phyloP scores from a whole-genome alignment of 1,284 basidiomycete species.

The Apiotrichum brassicae region DNA sequence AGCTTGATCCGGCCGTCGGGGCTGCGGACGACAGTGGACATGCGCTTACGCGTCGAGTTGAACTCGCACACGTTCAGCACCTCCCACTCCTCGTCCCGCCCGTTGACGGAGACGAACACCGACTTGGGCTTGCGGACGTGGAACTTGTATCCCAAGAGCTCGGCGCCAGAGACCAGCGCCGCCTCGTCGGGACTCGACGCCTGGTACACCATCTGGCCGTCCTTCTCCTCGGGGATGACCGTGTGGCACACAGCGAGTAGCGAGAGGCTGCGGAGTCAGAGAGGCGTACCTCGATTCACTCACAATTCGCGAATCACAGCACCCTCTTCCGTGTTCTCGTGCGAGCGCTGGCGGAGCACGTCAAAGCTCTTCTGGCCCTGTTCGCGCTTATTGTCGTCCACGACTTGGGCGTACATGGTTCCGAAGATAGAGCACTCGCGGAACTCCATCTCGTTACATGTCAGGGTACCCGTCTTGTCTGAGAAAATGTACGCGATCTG shows the following conservation, averaged over 20 bases:
- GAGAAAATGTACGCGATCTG: constrained; percentile 95
- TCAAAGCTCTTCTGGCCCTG: constrained; percentile 50
- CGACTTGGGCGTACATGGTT: constrained; percentile 77
- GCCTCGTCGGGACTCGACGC: constrained; percentile 98
- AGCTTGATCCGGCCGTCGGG: constrained; percentile 90
- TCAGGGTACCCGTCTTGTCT: constrained; percentile 97
- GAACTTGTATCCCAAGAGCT: constrained; percentile 87
- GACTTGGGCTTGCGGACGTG: constrained; percentile 94
- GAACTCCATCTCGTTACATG: constrained; percentile 98
- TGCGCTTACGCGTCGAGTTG: constrained; percentile 94
- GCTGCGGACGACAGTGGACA: constrained; percentile 87
- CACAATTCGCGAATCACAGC: constrained; percentile 72
- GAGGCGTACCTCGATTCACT: constrained; percentile 5
- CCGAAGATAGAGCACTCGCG: constrained; percentile 84
- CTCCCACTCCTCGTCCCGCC: constrained; percentile 71
- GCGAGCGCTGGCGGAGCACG: constrained; percentile 30
- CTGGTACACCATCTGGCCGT: constrained; percentile 80
- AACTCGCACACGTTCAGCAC: constrained; percentile 97
- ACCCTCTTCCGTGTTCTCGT: constrained; percentile 59
- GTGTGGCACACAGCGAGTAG: constrained; percentile 95
- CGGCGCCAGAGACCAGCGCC: constrained; percentile 89
- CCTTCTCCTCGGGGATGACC: constrained; percentile 89
- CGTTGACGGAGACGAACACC: constrained; percentile 77
- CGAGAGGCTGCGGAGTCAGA: constrained; percentile 51
- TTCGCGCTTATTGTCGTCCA: constrained; percentile 72